Percentiles rank a stretch among this genome's conserved stretches.
phyloP scores from a whole-genome alignment of 2,329 filamentous ascomycete species.

The Byssothecium circinans region DNA sequence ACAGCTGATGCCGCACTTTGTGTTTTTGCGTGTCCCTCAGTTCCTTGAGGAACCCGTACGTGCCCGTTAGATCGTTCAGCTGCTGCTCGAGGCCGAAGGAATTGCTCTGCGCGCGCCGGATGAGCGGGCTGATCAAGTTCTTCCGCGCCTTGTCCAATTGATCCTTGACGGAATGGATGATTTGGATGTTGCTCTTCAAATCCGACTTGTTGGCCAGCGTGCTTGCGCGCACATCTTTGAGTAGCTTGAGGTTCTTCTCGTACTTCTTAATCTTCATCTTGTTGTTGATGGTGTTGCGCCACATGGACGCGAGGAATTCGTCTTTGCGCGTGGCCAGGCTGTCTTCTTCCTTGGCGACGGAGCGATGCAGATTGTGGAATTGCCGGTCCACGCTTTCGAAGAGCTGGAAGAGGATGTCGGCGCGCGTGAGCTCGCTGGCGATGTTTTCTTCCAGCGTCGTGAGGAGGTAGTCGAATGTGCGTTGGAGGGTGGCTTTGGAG shows the following conservation, averaged over 20 bases:
- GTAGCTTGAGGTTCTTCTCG: constrained; percentile 81
- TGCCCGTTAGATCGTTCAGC: constrained; percentile 78
- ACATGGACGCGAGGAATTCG: constrained; percentile 80
- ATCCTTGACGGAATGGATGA: constrained; percentile 79
- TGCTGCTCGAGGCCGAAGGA: constrained; percentile 81
- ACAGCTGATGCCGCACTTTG: constrained; percentile 79
- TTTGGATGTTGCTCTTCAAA: constrained; percentile 82
- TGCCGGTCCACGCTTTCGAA: constrained; percentile 90
- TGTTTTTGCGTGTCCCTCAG: constrained; percentile 79
- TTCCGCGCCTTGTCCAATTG: constrained; percentile 82
- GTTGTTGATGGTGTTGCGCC: constrained; percentile 82
- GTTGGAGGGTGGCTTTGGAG: constrained; percentile 76
- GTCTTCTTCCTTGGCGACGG: constrained; percentile 79
- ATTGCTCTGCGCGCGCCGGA: constrained; percentile 68
- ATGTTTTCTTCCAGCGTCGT: constrained; percentile 87
- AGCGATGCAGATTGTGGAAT: constrained; percentile 84
- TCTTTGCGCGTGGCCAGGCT: constrained; percentile 78
- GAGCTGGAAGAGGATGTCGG: constrained; percentile 78
- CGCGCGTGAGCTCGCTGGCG: constrained; percentile 78
- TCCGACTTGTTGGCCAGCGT: constrained; percentile 87
- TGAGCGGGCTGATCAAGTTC: constrained; percentile 81
- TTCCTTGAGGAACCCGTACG: constrained; percentile 73
- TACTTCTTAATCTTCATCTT: constrained; percentile 80
- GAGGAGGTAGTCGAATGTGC: constrained; percentile 86
- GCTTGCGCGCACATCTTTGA: constrained; percentile 76